Percentiles rank a stretch among this genome's conserved stretches.
phyloP scores from a whole-genome alignment of 2,329 filamentous ascomycete species.

The Westerdykella sp. region DNA sequence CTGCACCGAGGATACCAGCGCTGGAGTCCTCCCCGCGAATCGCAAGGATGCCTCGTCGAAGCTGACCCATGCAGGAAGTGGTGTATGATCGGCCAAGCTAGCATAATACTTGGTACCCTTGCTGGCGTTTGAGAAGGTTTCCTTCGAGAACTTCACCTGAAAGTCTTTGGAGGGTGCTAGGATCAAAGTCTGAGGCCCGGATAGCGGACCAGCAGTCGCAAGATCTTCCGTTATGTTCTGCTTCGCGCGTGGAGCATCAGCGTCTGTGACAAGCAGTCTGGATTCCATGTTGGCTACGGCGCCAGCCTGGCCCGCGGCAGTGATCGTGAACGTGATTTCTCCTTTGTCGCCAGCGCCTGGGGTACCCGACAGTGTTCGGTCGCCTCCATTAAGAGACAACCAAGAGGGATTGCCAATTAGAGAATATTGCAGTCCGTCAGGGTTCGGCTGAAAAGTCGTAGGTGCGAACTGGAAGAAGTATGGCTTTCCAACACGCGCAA shows the following conservation, averaged over 20 bases:
- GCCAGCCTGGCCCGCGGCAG: slow-evolving; percentile 63
- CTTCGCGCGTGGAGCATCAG: slow-evolving; percentile 48
- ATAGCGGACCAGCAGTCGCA: slow-evolving; percentile 50
- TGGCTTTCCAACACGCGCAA: slow-evolving; percentile 60
- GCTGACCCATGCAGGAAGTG: slow-evolving; percentile 76
- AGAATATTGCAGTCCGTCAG: slow-evolving; percentile 56
- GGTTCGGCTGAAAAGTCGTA: slow-evolving; percentile 63
- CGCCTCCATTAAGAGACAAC: slow-evolving; percentile 63
- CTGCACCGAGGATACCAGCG: slow-evolving; percentile 62
- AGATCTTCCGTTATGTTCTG: slow-evolving; percentile 56
- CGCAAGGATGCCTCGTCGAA: slow-evolving; percentile 60
- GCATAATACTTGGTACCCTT: slow-evolving; percentile 66
- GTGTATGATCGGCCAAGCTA: slow-evolving; percentile 68
- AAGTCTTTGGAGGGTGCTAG: slow-evolving; percentile 33
- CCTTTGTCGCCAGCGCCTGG: slow-evolving; percentile 55
- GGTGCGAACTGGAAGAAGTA: slow-evolving; percentile 68
- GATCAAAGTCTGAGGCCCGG: slow-evolving; percentile 53
- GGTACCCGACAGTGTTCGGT: slow-evolving; percentile 63
- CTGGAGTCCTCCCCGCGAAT: slow-evolving; percentile 67
- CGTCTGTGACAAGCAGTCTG: slow-evolving; percentile 63
- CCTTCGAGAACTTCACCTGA: slow-evolving; percentile 39
- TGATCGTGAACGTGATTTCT: slow-evolving; percentile 57
- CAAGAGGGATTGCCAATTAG: slow-evolving; percentile 62
- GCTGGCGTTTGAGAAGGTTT: slow-evolving; percentile 57
- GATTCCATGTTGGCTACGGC: slow-evolving; percentile 55